Percentiles rank a stretch among this genome's conserved stretches.
Conservation (phyloP, 2,329 filamentous ascomycete species). For the Alternaria burnsii region DNA sequence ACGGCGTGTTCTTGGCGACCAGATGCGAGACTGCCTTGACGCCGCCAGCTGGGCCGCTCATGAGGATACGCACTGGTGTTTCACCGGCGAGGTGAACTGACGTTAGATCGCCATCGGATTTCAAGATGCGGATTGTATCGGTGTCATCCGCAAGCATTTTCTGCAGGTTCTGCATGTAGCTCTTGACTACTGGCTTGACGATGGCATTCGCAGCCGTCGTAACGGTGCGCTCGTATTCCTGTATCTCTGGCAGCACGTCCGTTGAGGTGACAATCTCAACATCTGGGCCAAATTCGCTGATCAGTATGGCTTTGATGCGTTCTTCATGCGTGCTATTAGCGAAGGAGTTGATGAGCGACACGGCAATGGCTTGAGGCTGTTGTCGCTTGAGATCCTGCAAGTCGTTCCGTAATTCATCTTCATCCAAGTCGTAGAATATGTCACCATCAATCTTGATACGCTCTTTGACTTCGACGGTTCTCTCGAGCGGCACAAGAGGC, state of each 20-base stretch:
- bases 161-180: slow-evolving; percentile 55
- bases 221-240: slow-evolving; percentile 61
- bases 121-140: slow-evolving; percentile 58
- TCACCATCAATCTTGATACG: slow-evolving; percentile 56
- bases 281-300: slow-evolving; percentile 54
- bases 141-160: slow-evolving; percentile 53
- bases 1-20: slow-evolving; percentile 56
- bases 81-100: slow-evolving; percentile 57
- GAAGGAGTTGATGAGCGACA: slow-evolving; percentile 60
- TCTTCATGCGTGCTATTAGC: slow-evolving; percentile 56
- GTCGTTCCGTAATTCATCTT: slow-evolving; percentile 49
- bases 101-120: slow-evolving; percentile 60
- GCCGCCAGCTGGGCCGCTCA: slow-evolving; percentile 62
- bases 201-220: slow-evolving; percentile 60
- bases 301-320: slow-evolving; percentile 50
- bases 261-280: slow-evolving; percentile 58
- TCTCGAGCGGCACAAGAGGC: slow-evolving; percentile 59
- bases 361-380: slow-evolving; percentile 56
- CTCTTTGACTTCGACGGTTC: slow-evolving; percentile 57
- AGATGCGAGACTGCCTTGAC: slow-evolving; percentile 59
- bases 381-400: slow-evolving; percentile 53
- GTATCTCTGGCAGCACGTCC: slow-evolving; percentile 58
- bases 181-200: slow-evolving; percentile 59
- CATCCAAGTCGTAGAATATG: slow-evolving; percentile 53
- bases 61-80: slow-evolving; percentile 59